Conservation (phyloP, 129 eudicot species). For the Tanacetum coccineum region DNA sequence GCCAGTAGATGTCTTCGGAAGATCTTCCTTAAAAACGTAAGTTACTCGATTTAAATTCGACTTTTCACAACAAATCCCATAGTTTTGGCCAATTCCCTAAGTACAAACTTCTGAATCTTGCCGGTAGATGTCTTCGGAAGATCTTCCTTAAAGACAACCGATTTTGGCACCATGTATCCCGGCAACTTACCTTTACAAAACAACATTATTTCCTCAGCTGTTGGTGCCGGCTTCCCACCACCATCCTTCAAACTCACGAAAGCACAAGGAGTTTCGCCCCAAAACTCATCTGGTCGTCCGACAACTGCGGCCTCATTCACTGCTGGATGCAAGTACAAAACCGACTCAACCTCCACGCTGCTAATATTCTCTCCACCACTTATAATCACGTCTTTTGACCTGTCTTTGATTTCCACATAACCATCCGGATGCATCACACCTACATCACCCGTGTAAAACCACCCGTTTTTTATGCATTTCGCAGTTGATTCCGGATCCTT, state of each 20-base stretch:
- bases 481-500: slow-evolving; percentile 66
- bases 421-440: slow-evolving; percentile 88
- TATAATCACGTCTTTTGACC: slow-evolving; percentile 79
- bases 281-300: slow-evolving; percentile 65
- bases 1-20: too few relatives aligned
- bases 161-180: slow-evolving; percentile 70
- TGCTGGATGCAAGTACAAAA: slow-evolving; percentile 61
- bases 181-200: slow-evolving; percentile 65
- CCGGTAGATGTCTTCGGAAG: slow-evolving; percentile 85
- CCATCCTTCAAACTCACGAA: slow-evolving; percentile 57
- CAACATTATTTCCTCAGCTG: slow-evolving; percentile 45
- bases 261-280: slow-evolving; percentile 97
- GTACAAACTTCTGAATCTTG: slow-evolving; percentile 64
- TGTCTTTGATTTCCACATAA: slow-evolving; percentile 73
- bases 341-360: slow-evolving; percentile 83
- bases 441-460: slow-evolving; percentile 86
- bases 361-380: slow-evolving; percentile 85
- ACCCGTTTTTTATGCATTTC: slow-evolving; percentile 56
- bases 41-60: slow-evolving; percentile 26
- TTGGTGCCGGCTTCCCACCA: slow-evolving; percentile 6
- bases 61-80: slow-evolving; percentile 35
- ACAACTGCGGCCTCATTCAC: slow-evolving; percentile 83
- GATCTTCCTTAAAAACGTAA: too few relatives aligned
- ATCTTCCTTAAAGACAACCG: slow-evolving; percentile 60
- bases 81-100: slow-evolving; percentile 55